phyloP scores from a whole-genome alignment of 1,284 basidiomycete genomes.

The Ustilago nuda region DNA sequence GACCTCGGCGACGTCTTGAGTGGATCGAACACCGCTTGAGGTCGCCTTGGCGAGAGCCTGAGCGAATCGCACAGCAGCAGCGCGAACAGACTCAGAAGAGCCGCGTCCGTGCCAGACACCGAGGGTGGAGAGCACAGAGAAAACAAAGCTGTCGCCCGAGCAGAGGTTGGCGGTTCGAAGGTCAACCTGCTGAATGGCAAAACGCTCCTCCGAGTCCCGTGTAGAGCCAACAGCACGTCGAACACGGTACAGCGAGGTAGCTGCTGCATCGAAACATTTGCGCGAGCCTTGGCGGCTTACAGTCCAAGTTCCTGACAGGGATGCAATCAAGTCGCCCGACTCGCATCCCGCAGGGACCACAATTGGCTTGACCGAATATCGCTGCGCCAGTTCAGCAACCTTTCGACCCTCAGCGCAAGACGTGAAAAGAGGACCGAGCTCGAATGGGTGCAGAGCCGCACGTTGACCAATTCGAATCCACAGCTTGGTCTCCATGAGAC shows the following conservation, averaged over 20 bases:
- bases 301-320: slow-evolving; percentile 35
- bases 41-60: slow-evolving; percentile 37
- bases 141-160: slow-evolving; percentile 58
- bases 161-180: slow-evolving; percentile 54
- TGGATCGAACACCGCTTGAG: slow-evolving; percentile 21
- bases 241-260: slow-evolving; percentile 52
- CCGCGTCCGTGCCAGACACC: slow-evolving; percentile 64
- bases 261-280: slow-evolving; percentile 43
- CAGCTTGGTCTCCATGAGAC: slow-evolving; percentile 31
- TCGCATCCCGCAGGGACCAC: slow-evolving; percentile 53
- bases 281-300: slow-evolving; percentile 51
- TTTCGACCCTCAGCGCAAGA: slow-evolving; percentile 54
- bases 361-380: slow-evolving; percentile 41
- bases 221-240: slow-evolving; percentile 24
- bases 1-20: slow-evolving; percentile 41
- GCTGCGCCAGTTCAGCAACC: slow-evolving; percentile 51
- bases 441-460: slow-evolving; percentile 44
- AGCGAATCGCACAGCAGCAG: slow-evolving; percentile 50
- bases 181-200: slow-evolving; percentile 60
- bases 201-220: slow-evolving; percentile 15
- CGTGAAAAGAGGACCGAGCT: slow-evolving; percentile 34
- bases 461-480: slow-evolving; percentile 38
- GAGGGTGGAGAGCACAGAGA: slow-evolving; percentile 37
- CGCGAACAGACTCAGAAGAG: slow-evolving; percentile 38
- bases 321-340: slow-evolving; percentile 38